Evolutionary conservation across 2,329 filamentous ascomycete genomes (phyloP).

Genomic region (Talaromyces piceae): DNA sequence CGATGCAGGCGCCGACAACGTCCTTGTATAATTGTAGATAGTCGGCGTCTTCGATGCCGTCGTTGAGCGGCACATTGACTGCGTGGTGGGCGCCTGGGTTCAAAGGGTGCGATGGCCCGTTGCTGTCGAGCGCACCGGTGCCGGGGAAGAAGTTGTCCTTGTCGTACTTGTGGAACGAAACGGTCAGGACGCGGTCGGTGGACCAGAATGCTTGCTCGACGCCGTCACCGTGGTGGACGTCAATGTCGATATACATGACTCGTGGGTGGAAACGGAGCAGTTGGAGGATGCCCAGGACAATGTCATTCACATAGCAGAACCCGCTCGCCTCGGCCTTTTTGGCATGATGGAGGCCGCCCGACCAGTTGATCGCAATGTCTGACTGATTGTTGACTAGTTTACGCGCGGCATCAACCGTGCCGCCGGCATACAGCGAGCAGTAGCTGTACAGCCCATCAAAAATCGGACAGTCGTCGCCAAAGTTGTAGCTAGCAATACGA

Average conservation of each 20-base stretch:
- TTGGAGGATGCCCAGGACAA: constrained; percentile 86
- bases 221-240: constrained; percentile 85
- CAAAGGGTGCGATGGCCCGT: constrained; percentile 70
- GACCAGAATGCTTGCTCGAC: constrained; percentile 89
- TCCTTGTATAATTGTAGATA: constrained; percentile 79
- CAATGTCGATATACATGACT: constrained; percentile 91
- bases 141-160: constrained; percentile 79
- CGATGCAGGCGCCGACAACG: constrained; percentile 69
- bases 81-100: constrained; percentile 85
- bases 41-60: constrained; percentile 84
- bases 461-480: constrained; percentile 90
- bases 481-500: constrained; percentile 63
- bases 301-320: constrained; percentile 99
- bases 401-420: constrained; percentile 80
- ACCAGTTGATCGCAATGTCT: constrained; percentile 97
- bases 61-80: constrained; percentile 82
- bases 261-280: constrained; percentile 73
- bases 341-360: constrained; percentile 89
- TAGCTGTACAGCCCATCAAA: constrained; percentile 96
- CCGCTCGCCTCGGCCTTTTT: constrained; percentile 90
- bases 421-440: constrained; percentile 86
- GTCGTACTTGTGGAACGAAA: constrained; percentile 96
- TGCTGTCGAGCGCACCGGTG: constrained; percentile 79
- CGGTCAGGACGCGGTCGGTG: constrained; percentile 81
- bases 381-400: constrained; percentile 81